These are phyloP conservation scores for Cyclotella kingstonii DNA, from an alignment of 108 stramenopile species.

Conservation along the genomic window DNA sequence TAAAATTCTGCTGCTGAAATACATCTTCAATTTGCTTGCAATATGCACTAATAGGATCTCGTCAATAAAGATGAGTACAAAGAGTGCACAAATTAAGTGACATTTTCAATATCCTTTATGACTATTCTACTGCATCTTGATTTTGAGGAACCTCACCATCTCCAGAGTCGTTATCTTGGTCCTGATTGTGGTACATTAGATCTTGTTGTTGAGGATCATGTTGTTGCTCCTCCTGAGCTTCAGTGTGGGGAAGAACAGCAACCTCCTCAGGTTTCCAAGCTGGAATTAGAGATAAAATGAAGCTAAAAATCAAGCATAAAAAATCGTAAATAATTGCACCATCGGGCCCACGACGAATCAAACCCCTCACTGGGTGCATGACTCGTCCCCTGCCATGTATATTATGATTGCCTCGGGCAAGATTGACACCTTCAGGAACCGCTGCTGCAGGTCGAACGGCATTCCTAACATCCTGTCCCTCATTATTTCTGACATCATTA, in stretches of 20 bases:
- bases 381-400: not conserved
- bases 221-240: conserved; percentile 2
- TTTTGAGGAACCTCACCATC: not conserved
- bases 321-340: conserved; percentile 36
- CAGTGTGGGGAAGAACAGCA: conserved; percentile 16
- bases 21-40: too few relatives aligned
- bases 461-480: not conserved
- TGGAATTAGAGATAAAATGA: conserved; percentile 39
- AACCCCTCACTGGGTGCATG: conserved; percentile 1
- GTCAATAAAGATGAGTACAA: too few relatives aligned
- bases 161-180: not conserved
- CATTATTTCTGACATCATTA: conserved; percentile 4
- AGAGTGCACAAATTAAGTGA: too few relatives aligned
- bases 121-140: not conserved
- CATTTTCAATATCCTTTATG: too few relatives aligned
- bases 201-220: not conserved
- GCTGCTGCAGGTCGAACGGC: not conserved
- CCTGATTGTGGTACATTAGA: not conserved
- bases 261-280: conserved; percentile 41
- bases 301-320: conserved; percentile 37
- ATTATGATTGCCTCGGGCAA: not conserved
- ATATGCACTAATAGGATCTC: too few relatives aligned
- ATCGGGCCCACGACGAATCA: conserved; percentile 25
- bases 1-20: too few relatives aligned
- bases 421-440: not conserved